A percentile compares a stretch with the other conserved stretches of the same genome.
Evolutionary conservation across 305 asterid genomes (phyloP).

Genomic region (Plantago lanceolata): DNA sequence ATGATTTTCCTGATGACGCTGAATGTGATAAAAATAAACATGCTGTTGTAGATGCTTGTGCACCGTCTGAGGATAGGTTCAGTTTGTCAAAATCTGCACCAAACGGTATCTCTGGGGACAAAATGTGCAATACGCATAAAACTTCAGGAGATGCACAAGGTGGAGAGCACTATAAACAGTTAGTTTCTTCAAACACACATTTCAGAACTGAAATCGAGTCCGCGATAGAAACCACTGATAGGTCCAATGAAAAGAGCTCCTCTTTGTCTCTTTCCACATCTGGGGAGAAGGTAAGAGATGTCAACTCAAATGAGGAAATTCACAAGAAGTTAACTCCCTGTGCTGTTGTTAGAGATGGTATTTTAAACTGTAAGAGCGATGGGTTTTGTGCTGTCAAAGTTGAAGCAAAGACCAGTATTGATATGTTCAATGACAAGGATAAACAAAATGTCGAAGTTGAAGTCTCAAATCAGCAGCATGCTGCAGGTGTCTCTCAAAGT

Average conservation of each 20-base stretch:
- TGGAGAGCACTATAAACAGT: slow-evolving; percentile 16
- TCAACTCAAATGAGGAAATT: slow-evolving; percentile 26
- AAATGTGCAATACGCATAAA: slow-evolving; percentile 16
- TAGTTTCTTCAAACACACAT: slow-evolving; percentile 7
- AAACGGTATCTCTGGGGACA: slow-evolving; percentile 21
- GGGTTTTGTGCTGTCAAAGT: slow-evolving; percentile 20
- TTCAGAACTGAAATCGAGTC: slow-evolving; percentile 23
- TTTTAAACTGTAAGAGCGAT: slow-evolving; percentile 23
- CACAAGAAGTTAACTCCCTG: slow-evolving; percentile 24
- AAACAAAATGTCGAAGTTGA: slow-evolving; percentile 29
- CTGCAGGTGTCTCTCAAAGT: slow-evolving; percentile 30
- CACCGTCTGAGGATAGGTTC: slow-evolving; percentile 25
- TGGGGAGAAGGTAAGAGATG: slow-evolving; percentile 28
- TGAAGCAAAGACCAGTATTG: slow-evolving; percentile 26
- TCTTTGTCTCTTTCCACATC: slow-evolving; percentile 5
- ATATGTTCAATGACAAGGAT: slow-evolving; percentile 26
- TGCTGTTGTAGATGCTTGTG: slow-evolving; percentile 18
- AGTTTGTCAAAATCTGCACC: slow-evolving; percentile 1
- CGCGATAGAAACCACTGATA: slow-evolving; percentile 27
- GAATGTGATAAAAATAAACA: slow-evolving; percentile 32
- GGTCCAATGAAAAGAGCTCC: slow-evolving; percentile 26
- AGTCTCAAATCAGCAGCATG: slow-evolving; percentile 19
- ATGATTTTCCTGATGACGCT: slow-evolving; percentile 21
- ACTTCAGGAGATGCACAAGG: slow-evolving; percentile 22
- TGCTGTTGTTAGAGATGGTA: slow-evolving; percentile 15